Evolutionary conservation across 352 stramenopile genomes (phyloP).

Genomic region (Hyaloperonospora brassicae): DNA sequence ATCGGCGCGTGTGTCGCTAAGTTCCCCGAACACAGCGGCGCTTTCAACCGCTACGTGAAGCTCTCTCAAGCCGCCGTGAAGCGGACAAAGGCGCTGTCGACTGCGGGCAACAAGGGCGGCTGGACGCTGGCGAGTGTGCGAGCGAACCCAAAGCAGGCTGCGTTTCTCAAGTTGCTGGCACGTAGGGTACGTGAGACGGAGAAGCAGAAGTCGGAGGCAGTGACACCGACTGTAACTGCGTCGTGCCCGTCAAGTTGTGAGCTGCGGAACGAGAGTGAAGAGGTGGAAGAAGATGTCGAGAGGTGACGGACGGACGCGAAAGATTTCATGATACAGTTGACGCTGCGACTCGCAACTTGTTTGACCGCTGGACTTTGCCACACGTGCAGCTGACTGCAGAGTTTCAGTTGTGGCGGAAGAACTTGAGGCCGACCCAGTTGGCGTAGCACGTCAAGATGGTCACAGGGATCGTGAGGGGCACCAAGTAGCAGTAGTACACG

Average conservation of each 20-base stretch:
- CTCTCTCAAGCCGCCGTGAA: conserved; percentile 53
- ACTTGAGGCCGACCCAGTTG: conserved; percentile 83
- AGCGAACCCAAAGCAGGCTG: conserved; percentile 53
- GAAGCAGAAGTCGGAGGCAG: conserved; percentile 1
- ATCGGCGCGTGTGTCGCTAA: conserved; percentile 51
- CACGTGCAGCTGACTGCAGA: not conserved
- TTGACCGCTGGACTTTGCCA: not conserved
- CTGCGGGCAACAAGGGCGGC: conserved; percentile 9
- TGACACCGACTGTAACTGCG: not conserved
- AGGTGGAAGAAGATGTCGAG: not conserved
- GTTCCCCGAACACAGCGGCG: conserved; percentile 57
- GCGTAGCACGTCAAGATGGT: conserved; percentile 70
- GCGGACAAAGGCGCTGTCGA: conserved; percentile 28
- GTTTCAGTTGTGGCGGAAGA: conserved; percentile 76
- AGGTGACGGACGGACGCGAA: conserved; percentile 3
- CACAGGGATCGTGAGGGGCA: conserved; percentile 70
- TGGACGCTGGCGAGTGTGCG: conserved; percentile 53
- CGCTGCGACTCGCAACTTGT: no score
- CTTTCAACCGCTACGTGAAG: conserved; percentile 72
- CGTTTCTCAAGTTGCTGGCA: conserved; percentile 53
- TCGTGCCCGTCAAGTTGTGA: not conserved
- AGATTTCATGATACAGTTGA: not conserved
- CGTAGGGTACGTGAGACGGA: conserved; percentile 51
- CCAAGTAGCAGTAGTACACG: conserved; percentile 74
- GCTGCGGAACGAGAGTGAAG: not conserved